Evolutionary conservation across 768 basidiomycete genomes (phyloP).

Genomic region (Galerina marginata): DNA sequence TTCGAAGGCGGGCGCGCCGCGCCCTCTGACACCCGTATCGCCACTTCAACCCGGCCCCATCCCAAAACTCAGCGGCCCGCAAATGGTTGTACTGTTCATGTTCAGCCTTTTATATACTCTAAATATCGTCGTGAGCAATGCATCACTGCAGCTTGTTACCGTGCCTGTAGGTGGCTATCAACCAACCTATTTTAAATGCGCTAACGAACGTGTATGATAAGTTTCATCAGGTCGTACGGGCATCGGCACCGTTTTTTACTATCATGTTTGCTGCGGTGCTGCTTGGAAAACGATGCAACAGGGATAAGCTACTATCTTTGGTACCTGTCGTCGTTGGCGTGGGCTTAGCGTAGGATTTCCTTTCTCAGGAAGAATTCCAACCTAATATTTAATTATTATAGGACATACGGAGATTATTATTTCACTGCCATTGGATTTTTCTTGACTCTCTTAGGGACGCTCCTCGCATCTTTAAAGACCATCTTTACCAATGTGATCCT

Average conservation of each 20-base stretch:
- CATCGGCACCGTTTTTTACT: conserved; percentile 92
- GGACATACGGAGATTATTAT: conserved; percentile 95
- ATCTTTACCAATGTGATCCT: conserved; percentile 82
- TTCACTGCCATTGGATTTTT: conserved; percentile 85
- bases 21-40: conserved; percentile 12
- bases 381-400: conserved; percentile 32
- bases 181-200: neutral
- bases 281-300: conserved; percentile 63
- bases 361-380: neutral
- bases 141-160: conserved; percentile 87
- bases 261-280: conserved; percentile 77
- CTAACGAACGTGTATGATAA: conserved; percentile 32
- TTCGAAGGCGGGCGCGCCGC: neutral
- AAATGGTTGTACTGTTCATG: conserved; percentile 69
- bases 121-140: conserved; percentile 95
- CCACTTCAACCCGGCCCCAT: conserved; percentile 10
- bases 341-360: conserved; percentile 75
- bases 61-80: conserved; percentile 46
- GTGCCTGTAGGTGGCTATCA: conserved; percentile 68
- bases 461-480: conserved; percentile 93
- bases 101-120: conserved; percentile 93
- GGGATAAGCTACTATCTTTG: conserved; percentile 70
- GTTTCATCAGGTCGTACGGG: conserved; percentile 98
- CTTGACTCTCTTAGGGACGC: conserved; percentile 87
- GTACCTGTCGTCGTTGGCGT: conserved; percentile 90